Conservation (phyloP, 345 rosid genomes). For the Citrus sinensis region DNA sequence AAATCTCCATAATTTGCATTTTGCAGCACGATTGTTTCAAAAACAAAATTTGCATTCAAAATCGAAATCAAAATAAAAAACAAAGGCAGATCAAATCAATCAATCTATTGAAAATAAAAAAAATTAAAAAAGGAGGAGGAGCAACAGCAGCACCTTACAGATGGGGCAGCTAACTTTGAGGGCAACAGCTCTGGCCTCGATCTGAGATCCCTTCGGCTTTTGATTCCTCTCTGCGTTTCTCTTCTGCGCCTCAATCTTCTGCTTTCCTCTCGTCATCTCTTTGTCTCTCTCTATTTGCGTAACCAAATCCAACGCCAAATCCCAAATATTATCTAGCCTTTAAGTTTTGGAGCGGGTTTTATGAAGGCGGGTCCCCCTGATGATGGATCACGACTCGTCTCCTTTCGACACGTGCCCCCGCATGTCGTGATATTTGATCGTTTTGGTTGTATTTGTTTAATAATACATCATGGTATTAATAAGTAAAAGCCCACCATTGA, state of each 20-base stretch:
- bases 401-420: background rate
- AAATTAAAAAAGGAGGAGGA: background rate
- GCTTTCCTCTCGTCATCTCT: constrained; percentile 76
- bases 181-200: constrained; percentile 68
- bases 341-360: too few species aligned
- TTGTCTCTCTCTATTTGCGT: background rate
- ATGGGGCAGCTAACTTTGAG: constrained; percentile 70
- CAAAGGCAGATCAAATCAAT: background rate
- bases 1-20: too few species aligned
- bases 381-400: background rate
- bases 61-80: too few species aligned
- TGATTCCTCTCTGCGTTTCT: constrained; percentile 65
- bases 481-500: too few species aligned
- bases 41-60: too few species aligned
- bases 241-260: constrained; percentile 78
- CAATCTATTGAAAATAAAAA: too few species aligned
- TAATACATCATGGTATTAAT: too few species aligned
- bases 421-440: background rate
- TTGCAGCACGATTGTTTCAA: too few species aligned
- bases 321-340: too few species aligned
- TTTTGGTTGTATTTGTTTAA: too few species aligned
- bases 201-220: constrained; percentile 59
- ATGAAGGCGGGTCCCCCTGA: too few species aligned
- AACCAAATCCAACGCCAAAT: too few species aligned
- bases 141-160: constrained; percentile 47